Percentiles rank a stretch among this genome's conserved stretches.
phyloP scores from a whole-genome alignment of 192 early-diverging fungal genomes.

The Phlyctochytrium planicorne region DNA sequence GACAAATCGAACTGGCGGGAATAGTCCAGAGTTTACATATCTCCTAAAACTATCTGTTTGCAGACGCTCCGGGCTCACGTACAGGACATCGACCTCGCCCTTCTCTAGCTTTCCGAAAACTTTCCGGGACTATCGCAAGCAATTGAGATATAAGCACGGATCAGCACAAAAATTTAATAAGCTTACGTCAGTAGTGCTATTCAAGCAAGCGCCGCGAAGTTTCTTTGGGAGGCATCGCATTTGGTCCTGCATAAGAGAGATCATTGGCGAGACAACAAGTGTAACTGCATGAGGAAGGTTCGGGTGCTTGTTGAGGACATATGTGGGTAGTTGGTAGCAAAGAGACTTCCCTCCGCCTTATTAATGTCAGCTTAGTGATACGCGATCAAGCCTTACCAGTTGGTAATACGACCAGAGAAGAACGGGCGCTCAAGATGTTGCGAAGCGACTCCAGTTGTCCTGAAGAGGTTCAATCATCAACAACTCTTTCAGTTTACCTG shows the following conservation, averaged over 20 bases:
- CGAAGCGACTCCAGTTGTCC: constrained; percentile 35
- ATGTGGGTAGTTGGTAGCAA: constrained; percentile 73
- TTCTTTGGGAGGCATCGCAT: constrained; percentile 60
- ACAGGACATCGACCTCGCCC: constrained; percentile 64
- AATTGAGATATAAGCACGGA: too few relatives aligned
- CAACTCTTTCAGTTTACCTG: too few relatives aligned
- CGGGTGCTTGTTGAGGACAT: constrained; percentile 40
- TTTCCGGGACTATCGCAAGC: too few relatives aligned
- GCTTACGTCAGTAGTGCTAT: constrained; percentile 36
- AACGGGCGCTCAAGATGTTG: constrained; percentile 25
- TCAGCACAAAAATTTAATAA: too few relatives aligned
- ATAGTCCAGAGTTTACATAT: constrained; percentile 41
- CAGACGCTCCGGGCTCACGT: constrained; percentile 72
- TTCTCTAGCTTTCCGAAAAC: constrained; percentile 26
- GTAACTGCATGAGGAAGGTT: constrained; percentile 26
- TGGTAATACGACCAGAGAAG: constrained; percentile 33
- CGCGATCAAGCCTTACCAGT: constrained; percentile 30
- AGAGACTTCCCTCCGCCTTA: constrained; percentile 70
- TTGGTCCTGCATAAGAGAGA: constrained; percentile 87
- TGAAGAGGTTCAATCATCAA: too few relatives aligned
- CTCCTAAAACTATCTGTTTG: constrained; percentile 59
- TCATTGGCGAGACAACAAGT: constrained; percentile 75
- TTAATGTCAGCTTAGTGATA: constrained; percentile 3
- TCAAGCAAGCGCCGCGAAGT: constrained; percentile 63
- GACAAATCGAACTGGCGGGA: constrained; percentile 58